These are phyloP conservation scores for Seiridium cupressi DNA, from an alignment of 2,329 filamentous ascomycete species.

Conservation along the genomic window DNA sequence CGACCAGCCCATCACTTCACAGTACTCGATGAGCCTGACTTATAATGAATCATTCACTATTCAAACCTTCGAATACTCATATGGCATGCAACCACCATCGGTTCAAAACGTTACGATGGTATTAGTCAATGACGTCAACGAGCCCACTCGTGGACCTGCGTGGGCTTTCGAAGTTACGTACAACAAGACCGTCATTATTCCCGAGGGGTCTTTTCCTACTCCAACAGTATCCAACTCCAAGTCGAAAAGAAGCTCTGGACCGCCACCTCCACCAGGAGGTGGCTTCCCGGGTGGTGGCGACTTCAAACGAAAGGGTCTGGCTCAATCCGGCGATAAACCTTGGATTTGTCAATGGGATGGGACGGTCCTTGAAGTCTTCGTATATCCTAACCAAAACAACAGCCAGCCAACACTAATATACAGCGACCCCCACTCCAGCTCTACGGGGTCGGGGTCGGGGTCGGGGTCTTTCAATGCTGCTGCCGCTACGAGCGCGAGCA, in stretches of 20 bases:
- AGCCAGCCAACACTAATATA: constrained; percentile 25
- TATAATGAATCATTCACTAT: constrained; percentile 35
- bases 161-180: constrained; percentile 52
- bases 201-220: constrained; percentile 26
- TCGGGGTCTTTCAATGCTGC: background rate
- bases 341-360: constrained; percentile 61
- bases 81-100: constrained; percentile 53
- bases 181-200: constrained; percentile 56
- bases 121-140: constrained; percentile 52
- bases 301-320: constrained; percentile 37
- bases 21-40: constrained; percentile 41
- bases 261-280: constrained; percentile 8
- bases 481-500: background rate
- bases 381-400: constrained; percentile 53
- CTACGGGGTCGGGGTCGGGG: background rate
- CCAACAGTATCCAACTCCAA: background rate
- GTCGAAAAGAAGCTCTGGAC: background rate
- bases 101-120: constrained; percentile 38
- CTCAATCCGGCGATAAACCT: constrained; percentile 46
- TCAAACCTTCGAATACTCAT: constrained; percentile 39
- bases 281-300: constrained; percentile 16
- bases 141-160: constrained; percentile 48
- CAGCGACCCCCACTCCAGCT: background rate
- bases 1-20: constrained; percentile 23
- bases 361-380: constrained; percentile 54